phyloP scores from a whole-genome alignment of 1,284 basidiomycete genomes.

The Fomitopsis schrenkii region DNA sequence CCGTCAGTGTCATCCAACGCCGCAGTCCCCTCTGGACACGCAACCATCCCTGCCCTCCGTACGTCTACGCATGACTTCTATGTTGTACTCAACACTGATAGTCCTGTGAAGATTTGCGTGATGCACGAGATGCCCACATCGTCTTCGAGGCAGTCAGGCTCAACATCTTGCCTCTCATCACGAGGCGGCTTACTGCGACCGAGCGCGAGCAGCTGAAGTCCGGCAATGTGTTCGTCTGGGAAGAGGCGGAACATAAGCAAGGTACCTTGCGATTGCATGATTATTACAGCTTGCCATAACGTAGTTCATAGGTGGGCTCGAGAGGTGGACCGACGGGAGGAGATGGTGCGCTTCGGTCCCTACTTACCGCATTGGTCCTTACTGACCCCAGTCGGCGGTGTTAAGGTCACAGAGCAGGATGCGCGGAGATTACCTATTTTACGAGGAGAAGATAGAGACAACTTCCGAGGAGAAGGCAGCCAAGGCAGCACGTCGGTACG shows the following conservation, averaged over 20 bases:
- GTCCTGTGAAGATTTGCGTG: conserved; percentile 51
- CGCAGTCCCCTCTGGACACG: conserved; percentile 16
- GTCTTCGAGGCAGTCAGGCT: conserved; percentile 73
- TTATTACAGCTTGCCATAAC: conserved; percentile 3
- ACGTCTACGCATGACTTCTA: conserved; percentile 1
- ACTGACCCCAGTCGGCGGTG: background rate
- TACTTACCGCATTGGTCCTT: background rate
- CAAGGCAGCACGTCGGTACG: conserved; percentile 66
- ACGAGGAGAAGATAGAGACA: conserved; percentile 75
- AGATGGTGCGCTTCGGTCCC: conserved; percentile 46
- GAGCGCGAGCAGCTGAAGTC: conserved; percentile 66
- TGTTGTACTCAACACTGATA: background rate
- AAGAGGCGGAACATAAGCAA: conserved; percentile 70
- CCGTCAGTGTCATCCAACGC: conserved; percentile 15
- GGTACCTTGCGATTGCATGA: conserved; percentile 15
- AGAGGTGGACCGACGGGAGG: conserved; percentile 76
- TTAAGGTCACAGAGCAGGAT: conserved; percentile 74
- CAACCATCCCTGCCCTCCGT: conserved; percentile 30
- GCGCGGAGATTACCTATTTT: conserved; percentile 77
- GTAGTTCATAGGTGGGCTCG: conserved; percentile 46
- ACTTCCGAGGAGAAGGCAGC: conserved; percentile 72
- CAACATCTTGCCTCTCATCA: conserved; percentile 65
- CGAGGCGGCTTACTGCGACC: conserved; percentile 56
- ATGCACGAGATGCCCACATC: conserved; percentile 54
- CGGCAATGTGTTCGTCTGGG: conserved; percentile 80